Evolutionary conservation across 1,139 yeast genomes (phyloP).

Genomic region (Meyerozyma carpophila): DNA sequence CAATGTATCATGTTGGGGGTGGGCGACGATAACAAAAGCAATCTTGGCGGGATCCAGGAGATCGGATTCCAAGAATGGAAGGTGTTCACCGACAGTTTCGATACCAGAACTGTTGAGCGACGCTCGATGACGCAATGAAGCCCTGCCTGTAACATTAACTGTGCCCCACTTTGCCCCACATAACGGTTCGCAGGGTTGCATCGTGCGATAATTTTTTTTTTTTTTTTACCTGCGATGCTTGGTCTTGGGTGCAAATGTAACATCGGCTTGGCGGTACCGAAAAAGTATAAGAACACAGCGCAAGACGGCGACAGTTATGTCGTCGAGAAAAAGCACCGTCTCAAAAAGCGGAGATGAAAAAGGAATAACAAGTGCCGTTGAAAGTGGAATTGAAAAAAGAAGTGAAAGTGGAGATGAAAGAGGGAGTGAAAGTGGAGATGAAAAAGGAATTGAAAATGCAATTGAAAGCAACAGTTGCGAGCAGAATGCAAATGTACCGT

Average conservation of each 20-base stretch:
- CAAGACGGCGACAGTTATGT: neutral
- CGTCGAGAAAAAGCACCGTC: neutral
- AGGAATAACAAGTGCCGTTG: neutral
- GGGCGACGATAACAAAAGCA: constrained; percentile 29
- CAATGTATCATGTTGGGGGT: constrained; percentile 37
- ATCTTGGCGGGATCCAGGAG: constrained; percentile 31
- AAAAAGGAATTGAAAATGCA: no score
- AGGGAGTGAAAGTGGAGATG: no score
- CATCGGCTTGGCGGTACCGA: neutral
- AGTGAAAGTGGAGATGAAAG: no score
- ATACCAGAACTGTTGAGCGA: constrained; percentile 6
- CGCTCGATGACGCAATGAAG: neutral
- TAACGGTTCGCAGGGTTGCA: neutral
- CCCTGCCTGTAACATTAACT: neutral
- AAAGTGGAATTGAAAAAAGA: no score
- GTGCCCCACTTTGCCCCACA: constrained; percentile 2
- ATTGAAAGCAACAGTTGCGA: no score
- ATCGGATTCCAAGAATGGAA: constrained; percentile 42
- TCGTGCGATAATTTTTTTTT: neutral
- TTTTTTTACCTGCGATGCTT: neutral
- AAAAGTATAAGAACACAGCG: neutral
- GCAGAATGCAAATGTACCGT: neutral
- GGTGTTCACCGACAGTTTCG: constrained; percentile 34
- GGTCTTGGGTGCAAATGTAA: neutral
- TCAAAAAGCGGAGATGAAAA: neutral